Evolutionary conservation across 257 asterid species (phyloP), one percentile per base, ranked within the genome.

Genomic region (Solanum lycopersicoides): DNA sequence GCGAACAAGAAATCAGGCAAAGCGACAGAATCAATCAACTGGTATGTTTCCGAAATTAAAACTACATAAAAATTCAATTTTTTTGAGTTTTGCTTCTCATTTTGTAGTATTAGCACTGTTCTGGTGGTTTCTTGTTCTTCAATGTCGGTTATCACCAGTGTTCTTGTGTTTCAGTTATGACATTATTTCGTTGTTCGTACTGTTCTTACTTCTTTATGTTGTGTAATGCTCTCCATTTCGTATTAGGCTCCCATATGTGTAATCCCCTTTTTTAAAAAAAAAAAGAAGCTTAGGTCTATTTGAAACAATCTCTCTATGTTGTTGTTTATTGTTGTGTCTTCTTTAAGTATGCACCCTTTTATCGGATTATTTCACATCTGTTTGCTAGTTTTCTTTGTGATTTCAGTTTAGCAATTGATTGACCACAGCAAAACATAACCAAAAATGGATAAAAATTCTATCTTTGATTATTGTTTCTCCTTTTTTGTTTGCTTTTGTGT

Each of bases 1-100:
- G 98, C 93, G 93, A 89, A 94, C 95, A 45, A 90, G 97, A 90
- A 92, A 89, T 82, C 92, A 90, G 77, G 89, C 95, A 86, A 94
- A 89, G 90, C 89, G 89, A 82, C 88, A 89, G 9, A 91, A 76
- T 12, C 89, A 89, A 68, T 85, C 93, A 88, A 84, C 87, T 37
- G 94, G 97, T 93, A 89, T 44, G 88, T 39, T 83, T 82, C 34
- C 12, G 30, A 35, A 73, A 35, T 20, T 9, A 73, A 73, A 47
- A 73, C 37, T 37, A 47, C 47, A 73, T 73, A 73, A 35, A 35
- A 35, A 0, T 1, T 73, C 47, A 35, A 4, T 25, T 13, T 28
- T 53, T 73, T 16, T 71, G 6, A 71, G 37, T 71, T 7, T 71
- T 32, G 42, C 10, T 73, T 35, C 15, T 16, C 28, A 35, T 35